Percentiles rank a stretch among this genome's conserved stretches.
Evolutionary conservation across 108 stramenopile genomes (phyloP).

Genomic region (Epithemia pelagica): DNA sequence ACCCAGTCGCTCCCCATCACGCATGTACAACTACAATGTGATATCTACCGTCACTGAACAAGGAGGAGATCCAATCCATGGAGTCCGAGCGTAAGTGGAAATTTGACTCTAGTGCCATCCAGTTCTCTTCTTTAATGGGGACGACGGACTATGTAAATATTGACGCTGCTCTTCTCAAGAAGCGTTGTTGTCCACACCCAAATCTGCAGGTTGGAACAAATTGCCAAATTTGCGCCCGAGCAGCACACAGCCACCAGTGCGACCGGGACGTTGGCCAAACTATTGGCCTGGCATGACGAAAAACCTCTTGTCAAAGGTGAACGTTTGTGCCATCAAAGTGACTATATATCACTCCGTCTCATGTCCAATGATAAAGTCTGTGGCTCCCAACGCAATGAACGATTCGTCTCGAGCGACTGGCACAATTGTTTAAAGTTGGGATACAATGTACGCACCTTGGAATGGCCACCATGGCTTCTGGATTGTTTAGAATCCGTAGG

Average conservation of each 20-base stretch:
- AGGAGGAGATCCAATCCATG: slow-evolving; percentile 12
- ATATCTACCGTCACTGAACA: neutral
- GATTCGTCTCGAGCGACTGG: slow-evolving; percentile 64
- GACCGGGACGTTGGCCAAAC: slow-evolving; percentile 86
- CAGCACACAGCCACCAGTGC: slow-evolving; percentile 70
- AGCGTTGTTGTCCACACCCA: no score
- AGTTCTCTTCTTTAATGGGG: no score
- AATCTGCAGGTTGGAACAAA: slow-evolving; percentile 25
- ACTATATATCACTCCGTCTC: slow-evolving; percentile 69
- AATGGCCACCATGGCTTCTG: slow-evolving; percentile 69
- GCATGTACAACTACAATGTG: slow-evolving; percentile 82
- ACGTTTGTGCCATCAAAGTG: slow-evolving; percentile 87
- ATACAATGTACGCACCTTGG: slow-evolving; percentile 71
- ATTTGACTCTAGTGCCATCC: no score
- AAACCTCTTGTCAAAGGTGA: slow-evolving; percentile 46
- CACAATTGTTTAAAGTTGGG: slow-evolving; percentile 91
- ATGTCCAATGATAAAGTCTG: slow-evolving; percentile 27
- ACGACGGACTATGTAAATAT: no score
- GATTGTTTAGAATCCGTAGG: slow-evolving; percentile 44
- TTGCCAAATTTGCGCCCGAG: slow-evolving; percentile 67
- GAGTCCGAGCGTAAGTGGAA: slow-evolving; percentile 21
- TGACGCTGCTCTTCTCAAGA: no score
- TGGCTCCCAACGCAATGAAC: slow-evolving; percentile 20
- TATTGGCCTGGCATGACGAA: slow-evolving; percentile 80
- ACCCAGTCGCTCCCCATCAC: slow-evolving; percentile 31